Conservation (phyloP, 2,329 filamentous ascomycete genomes). For the Botryotinia globosa region DNA sequence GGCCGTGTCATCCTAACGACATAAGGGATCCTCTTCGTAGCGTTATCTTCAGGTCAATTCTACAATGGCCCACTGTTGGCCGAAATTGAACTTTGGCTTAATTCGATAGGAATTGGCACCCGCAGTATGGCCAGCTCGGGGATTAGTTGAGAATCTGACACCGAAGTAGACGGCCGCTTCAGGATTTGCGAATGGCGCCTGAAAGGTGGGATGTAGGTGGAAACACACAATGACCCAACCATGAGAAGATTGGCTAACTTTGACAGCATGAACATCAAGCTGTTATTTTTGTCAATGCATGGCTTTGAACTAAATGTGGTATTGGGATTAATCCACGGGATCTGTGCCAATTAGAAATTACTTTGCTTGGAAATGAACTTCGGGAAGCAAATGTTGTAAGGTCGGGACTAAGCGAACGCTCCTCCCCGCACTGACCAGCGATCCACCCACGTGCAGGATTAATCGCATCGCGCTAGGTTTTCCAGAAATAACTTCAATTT, state of each 20-base stretch:
- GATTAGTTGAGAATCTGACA: neutral
- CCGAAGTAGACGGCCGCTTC: neutral
- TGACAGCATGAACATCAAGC: neutral
- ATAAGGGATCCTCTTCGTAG: neutral
- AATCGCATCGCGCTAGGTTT: neutral
- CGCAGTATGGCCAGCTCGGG: neutral
- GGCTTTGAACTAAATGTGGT: neutral
- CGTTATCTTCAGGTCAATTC: neutral
- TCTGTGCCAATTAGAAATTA: neutral
- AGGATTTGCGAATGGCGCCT: neutral
- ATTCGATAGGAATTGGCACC: neutral
- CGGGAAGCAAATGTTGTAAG: neutral
- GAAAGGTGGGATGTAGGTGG: neutral
- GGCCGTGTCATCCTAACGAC: neutral
- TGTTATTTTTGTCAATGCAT: neutral
- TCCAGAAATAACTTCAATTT: neutral
- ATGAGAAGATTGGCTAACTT: neutral
- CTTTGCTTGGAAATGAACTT: neutral
- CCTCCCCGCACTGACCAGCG: neutral
- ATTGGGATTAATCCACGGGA: too few species aligned
- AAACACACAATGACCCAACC: neutral
- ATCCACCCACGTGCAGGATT: neutral
- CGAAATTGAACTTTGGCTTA: neutral
- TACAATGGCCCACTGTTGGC: neutral
- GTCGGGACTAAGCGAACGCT: neutral